phyloP scores from a whole-genome alignment of 805 yeast species.

The Kuraishia piskuri region DNA sequence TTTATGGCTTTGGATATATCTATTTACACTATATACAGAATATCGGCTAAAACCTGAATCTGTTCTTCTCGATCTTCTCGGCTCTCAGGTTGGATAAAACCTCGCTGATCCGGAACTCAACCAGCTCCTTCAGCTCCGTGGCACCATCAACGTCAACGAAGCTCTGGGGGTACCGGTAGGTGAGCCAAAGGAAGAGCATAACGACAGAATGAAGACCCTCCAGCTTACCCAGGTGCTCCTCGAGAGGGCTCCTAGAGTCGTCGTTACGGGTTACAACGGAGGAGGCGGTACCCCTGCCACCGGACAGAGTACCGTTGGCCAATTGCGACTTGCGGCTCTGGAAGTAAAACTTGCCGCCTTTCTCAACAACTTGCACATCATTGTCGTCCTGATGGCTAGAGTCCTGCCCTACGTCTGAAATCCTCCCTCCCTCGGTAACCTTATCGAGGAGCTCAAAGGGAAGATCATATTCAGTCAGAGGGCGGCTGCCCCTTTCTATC shows the following conservation, averaged over 20 bases:
- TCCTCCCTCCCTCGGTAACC: not conserved
- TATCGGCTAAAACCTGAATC: not conserved
- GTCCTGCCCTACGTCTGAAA: slow-evolving; percentile 24
- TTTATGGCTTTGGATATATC: not conserved
- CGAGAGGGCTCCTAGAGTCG: slow-evolving; percentile 1
- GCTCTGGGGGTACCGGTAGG: slow-evolving; percentile 76
- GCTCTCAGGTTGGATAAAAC: slow-evolving; percentile 29
- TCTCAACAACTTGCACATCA: not conserved
- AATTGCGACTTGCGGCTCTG: not conserved
- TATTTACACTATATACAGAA: not conserved
- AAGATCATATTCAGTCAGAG: not conserved
- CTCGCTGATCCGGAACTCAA: slow-evolving; percentile 54
- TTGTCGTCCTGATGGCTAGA: too few relatives aligned
- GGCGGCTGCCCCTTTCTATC: slow-evolving; percentile 20
- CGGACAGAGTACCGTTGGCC: too few relatives aligned
- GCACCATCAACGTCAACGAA: slow-evolving; percentile 77
- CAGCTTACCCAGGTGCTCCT: slow-evolving; percentile 21
- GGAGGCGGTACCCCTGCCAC: too few relatives aligned
- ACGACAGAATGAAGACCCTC: slow-evolving; percentile 66
- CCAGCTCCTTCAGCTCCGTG: slow-evolving; percentile 52
- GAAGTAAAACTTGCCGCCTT: not conserved
- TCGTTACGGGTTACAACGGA: too few relatives aligned
- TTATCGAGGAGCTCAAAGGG: not conserved
- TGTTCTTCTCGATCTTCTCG: not conserved
- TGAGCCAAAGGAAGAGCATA: slow-evolving; percentile 73